These are phyloP conservation scores for Gaeumannomyces tritici DNA, from an alignment of 2,329 filamentous ascomycete genomes.

Conservation along the genomic window DNA sequence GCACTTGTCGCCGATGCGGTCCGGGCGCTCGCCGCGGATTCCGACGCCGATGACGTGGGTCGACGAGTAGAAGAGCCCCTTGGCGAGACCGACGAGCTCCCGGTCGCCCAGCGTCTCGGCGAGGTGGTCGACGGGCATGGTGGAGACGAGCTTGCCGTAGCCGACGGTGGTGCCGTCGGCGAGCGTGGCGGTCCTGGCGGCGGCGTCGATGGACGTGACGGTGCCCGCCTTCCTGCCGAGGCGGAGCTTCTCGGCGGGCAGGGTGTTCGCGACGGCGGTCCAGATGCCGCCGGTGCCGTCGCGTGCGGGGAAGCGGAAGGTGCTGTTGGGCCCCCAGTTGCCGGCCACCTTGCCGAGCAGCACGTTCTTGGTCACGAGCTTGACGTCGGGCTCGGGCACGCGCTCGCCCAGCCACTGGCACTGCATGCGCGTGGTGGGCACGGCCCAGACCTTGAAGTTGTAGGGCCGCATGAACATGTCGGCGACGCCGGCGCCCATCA, in stretches of 20 bases:
- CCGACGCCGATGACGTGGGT: conserved; percentile 97
- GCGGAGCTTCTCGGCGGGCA: conserved; percentile 83
- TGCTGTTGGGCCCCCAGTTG: conserved; percentile 96
- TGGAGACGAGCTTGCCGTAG: conserved; percentile 89
- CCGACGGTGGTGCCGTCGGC: conserved; percentile 79
- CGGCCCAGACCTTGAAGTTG: conserved; percentile 99
- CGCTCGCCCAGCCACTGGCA: conserved; percentile 97
- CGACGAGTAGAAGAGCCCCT: conserved; percentile 91
- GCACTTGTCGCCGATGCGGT: conserved; percentile 98
- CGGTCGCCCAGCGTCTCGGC: conserved; percentile 81
- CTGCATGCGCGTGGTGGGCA: conserved; percentile 99
- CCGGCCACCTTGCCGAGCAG: conserved; percentile 93
- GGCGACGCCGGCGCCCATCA: conserved; percentile 80
- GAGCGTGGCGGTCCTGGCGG: conserved; percentile 72
- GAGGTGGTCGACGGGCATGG: conserved; percentile 89
- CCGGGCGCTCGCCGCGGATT: conserved; percentile 81
- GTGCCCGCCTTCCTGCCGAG: conserved; percentile 79
- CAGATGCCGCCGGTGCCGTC: conserved; percentile 98
- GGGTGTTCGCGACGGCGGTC: conserved; percentile 90
- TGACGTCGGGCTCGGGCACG: conserved; percentile 92
- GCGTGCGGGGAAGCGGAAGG: conserved; percentile 93
- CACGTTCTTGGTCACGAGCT: conserved; percentile 86
- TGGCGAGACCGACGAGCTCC: conserved; percentile 73
- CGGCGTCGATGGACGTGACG: conserved; percentile 79
- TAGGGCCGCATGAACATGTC: conserved; percentile 98